phyloP scores from a whole-genome alignment of 129 eudicot species.

The Flaveria robusta region DNA sequence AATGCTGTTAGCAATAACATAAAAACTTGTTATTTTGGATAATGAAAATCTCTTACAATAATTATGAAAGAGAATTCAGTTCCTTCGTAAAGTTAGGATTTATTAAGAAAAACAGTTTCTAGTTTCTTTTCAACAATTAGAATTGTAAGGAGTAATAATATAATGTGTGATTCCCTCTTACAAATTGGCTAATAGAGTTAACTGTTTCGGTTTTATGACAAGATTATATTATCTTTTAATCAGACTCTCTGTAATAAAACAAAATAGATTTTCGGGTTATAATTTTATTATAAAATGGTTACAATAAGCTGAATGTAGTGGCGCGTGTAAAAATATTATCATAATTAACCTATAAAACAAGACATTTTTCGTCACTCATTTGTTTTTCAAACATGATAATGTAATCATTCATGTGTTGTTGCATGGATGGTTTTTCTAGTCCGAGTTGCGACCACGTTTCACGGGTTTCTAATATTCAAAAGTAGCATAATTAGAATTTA shows the following conservation, averaged over 20 bases:
- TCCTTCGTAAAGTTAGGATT: background rate
- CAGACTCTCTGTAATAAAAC: no score
- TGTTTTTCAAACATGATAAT: background rate
- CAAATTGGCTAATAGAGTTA: no score
- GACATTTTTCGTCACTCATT: background rate
- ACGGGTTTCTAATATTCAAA: constrained; percentile 10
- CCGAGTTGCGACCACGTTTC: background rate
- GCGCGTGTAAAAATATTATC: no score
- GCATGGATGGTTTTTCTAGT: constrained; percentile 19
- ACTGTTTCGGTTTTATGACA: no score
- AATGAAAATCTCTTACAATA: background rate
- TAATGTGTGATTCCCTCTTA: no score
- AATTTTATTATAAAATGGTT: no score
- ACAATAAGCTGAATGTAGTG: no score
- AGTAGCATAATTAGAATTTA: constrained; percentile 1
- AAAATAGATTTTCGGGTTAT: no score
- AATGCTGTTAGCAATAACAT: background rate
- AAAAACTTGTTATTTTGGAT: background rate
- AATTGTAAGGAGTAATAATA: no score
- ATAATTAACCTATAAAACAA: background rate
- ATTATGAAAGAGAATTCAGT: background rate
- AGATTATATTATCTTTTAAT: no score
- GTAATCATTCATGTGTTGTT: constrained; percentile 15
- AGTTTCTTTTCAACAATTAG: no score
- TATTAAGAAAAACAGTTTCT: background rate